Base-by-base conservation (phyloP, 2,329 filamentous ascomycete genomes). In the Penicillium sp. region DNA sequence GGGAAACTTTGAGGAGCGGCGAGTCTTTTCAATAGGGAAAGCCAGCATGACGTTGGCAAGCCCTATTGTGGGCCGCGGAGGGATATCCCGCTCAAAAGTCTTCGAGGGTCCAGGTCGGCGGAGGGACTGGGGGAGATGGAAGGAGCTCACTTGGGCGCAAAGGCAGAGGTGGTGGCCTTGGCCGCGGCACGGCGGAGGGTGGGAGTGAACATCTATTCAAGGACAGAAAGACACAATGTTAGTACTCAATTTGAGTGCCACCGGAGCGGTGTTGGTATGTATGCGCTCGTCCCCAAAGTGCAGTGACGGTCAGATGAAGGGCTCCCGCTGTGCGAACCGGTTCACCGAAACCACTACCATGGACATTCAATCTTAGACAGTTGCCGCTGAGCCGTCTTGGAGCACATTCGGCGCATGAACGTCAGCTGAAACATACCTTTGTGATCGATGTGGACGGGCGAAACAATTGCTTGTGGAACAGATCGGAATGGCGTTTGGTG, bases 111-210 rank as follows among this genome's bases (percentile, higher is more conserved):
- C 18, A 18, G 18, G 18, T 25, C 29, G 29, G 13, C 43, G 36
- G 29, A 18, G 18, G 35, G n/a, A 45, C 13, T 5, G 26, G 43
- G 43, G 24, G 24, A 47, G 39, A 34, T 43, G 48, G 57, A 52
- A 27, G 11, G 32, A 41, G 61, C 68, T 66, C 74, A 83, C 79
- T 78, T 74, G 52, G 80, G 80, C 47, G 76, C 79, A 62, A 77
- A 81, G 48, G 75, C 76, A 64, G 77, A 80, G 67, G 73, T 67
- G 68, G 78, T 81, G 52, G 75, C 71, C 63, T 74, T 67, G 66
- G 60, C 61, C 56, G 64, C 65, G 50, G 65, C 63, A 44, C 65
- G 66, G 56, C 65, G 65, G 52, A 63, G 55, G 45, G 65, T 64
- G 46, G 65, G 57, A 53, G 62, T 58, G 61, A 68, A 67, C 49